Base-by-base conservation (phyloP, 139 green algal genomes). In the Tetradesmus obliquus region DNA sequence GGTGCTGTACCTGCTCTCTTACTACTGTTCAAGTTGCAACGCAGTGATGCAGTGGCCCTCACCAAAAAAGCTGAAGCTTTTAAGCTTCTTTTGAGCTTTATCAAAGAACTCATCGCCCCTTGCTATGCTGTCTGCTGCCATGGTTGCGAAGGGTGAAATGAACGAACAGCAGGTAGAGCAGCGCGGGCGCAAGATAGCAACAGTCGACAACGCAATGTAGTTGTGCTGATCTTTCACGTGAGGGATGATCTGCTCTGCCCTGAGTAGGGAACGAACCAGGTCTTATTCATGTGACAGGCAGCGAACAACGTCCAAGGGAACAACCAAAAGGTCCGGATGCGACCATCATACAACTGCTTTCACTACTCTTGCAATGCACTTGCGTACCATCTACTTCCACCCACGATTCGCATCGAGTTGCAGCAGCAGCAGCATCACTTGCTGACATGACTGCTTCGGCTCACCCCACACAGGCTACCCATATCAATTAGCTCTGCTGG, bases 1-100 rank as follows among this genome's bases (percentile, higher is more conserved):
- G 7, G 10, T 5, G 79, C 91, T 82, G 62, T 55, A 57, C 20
- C 22, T 54, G 55, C 15, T 20, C 55, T 45, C 9, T 13, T 55
- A 45, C 84, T 58, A 81, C 32, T 45, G 58, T 54, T 24, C n/a
- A 4, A 45, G 8, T 19, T 15, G 87, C 92, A 76, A 4, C n/a
- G 66, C 17, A 76, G 66, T n/a, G 66, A 76, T 24, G 66, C 66
- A 4, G 15, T 76, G 66, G 3, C 93, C 79, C 93, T 93, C 55
- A 82, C 96, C 95, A 92, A 99, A 99, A 19, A 98, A 95, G 10
- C 95, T 94, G 57, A 97, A 97, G 10, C 90, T 87, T 51, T 97
- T 98, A 0, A 99, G 94, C 93, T 99, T 99, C 92, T 99, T 99
- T 3, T 99, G 95, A 0, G 96, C 98, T 84, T 99, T 95, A 5